Evolutionary conservation across 805 yeast species (phyloP), one percentile per base, ranked within the genome.

Genomic region (Komagataella pseudopastoris): DNA sequence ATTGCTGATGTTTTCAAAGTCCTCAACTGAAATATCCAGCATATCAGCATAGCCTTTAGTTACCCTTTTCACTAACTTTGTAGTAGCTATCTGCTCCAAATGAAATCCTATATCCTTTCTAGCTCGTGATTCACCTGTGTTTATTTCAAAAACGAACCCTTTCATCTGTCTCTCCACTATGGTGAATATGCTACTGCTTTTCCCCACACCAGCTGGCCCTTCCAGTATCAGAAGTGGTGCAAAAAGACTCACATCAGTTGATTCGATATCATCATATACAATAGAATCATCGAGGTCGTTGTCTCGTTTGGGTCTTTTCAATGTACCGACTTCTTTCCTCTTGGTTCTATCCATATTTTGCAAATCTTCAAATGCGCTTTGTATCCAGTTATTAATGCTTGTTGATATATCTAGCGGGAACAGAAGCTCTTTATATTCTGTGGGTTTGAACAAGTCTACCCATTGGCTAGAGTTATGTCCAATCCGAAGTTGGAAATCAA

Each of bases 71-170:
- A 91, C 90, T 48, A 85, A 69, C 54, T 88, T 88, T 0, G 95
- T 85, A 3, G 96, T 90, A 52, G 91, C 81, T 51, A 89, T 76
- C 59, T 95, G 97, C 49, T 76, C 81, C 44, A 91, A 70, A 24
- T 71, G 77, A 23, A 79, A 76, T 50, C 72, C 68, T 12, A 91
- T 74, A 54, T 86, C 91, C 61, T 80, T 85, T 49, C 83, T 78
- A 1, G 88, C 77, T 60, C 98, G 71, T 36, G 78, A 69, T 57
- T 79, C 83, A n/a, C 88, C 78, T 0, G 89, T 71, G 62, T 87
- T 88, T 24, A 90, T 71, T 62, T 91, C 98, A 62, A 85, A 83
- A 2, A 90, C 85, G 57, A 81, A 85, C 0, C 90, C 90, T 17
- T 71, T 69, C 7, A 82, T 56, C 48, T 64, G 60, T 47, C 78